Base-by-base conservation (phyloP, 2,329 filamentous ascomycete species). In the Penicillium sp. region DNA sequence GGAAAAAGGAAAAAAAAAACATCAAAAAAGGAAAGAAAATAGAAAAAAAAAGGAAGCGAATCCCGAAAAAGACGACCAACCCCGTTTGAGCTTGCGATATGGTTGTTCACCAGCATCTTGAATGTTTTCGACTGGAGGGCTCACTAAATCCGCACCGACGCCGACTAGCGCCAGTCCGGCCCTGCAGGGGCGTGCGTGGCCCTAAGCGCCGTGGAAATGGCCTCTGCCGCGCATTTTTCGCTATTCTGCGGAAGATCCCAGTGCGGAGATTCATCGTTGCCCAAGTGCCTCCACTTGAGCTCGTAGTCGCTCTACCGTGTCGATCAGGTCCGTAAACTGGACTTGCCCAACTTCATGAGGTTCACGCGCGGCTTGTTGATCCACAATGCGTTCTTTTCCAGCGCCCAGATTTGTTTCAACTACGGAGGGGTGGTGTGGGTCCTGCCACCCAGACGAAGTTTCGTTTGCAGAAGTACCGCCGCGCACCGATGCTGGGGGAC, bases 281-380 rank as follows among this genome's bases (percentile, higher is more conserved):
- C 67, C 64, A 45, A 71, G 51, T 14, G 63, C 63, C 55, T 73
- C 71, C 64, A 73, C 64, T 59, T 73, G 70, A 45, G 51, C 59
- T 59, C 68, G 70, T 50, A 74, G 62, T 51, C 61, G 66, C 60
- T 74, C 70, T 59, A 73, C 59, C 44, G 70, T 68, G 58, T 69
- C 67, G 60, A 71, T 67, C 65, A 74, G 60, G 55, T 67, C 67
- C 55, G 57, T 61, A 21, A 71, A 56, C 44, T 68, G 64, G 63
- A 61, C 59, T 52, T 63, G 60, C 27, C 60, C 64, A 45, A 59
- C 44, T 40, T 56, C 63, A 16, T 49, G 54, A 53, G 60, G 52
- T 53, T 66, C 66, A 56, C 62, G 59, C 54, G 61, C 56, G 60
- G 63, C 55, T 55, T 64, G 59, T 44, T 61, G 60, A 53, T 61